These are phyloP conservation scores for Rhodamnia rubescens DNA, from an alignment of 345 rosid genomes.

Conservation along the genomic window DNA sequence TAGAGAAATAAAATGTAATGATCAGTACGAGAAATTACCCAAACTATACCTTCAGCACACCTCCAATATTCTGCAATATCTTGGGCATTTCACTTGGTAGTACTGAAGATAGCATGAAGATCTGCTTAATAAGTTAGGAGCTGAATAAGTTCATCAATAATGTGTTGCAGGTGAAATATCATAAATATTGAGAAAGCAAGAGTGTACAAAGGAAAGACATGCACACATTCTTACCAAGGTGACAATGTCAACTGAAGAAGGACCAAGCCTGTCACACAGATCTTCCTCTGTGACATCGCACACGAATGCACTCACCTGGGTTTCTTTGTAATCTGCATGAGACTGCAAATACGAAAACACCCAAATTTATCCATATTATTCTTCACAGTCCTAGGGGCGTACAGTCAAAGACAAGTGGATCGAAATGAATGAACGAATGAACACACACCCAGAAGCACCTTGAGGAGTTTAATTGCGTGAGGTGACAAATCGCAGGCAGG, in stretches of 20 bases:
- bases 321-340: constrained; percentile 21
- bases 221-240: constrained; percentile 24
- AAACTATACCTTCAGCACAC: constrained; percentile 32
- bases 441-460: constrained; percentile 14
- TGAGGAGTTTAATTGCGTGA: constrained; percentile 27
- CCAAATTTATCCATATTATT: background rate
- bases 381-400: background rate
- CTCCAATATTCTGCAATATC: constrained; percentile 26
- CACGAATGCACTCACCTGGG: constrained; percentile 27
- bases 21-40: background rate
- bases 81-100: constrained; percentile 41
- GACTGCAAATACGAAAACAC: constrained; percentile 19
- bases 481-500: constrained; percentile 53
- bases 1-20: background rate
- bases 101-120: constrained; percentile 52
- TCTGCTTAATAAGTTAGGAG: constrained; percentile 21
- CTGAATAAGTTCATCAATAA: background rate
- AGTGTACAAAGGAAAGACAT: background rate
- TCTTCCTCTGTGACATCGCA: constrained; percentile 28
- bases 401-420: background rate
- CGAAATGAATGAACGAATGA: background rate
- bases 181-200: background rate
- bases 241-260: constrained; percentile 43
- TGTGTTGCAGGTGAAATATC: background rate
- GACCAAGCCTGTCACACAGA: constrained; percentile 21